Percentiles rank a stretch among this genome's conserved stretches.
Evolutionary conservation across 352 stramenopile species (phyloP).

Genomic region (Phytophthora sp.): DNA sequence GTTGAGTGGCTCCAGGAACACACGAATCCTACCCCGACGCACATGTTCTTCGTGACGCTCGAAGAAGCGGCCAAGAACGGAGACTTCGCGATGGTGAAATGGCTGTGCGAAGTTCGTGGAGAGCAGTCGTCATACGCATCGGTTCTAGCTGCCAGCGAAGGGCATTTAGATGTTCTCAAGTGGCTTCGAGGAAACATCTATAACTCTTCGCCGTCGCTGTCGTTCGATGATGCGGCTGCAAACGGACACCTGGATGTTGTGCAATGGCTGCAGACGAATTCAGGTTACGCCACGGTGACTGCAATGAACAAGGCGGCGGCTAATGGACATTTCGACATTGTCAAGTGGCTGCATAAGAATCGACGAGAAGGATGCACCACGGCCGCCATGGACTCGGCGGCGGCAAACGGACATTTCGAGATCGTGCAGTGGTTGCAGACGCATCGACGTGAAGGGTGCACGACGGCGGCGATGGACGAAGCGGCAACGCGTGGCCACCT

Average conservation of each 20-base stretch:
- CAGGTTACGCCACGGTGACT: conserved; percentile 9
- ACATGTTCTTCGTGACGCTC: conserved; percentile 55
- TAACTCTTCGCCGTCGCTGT: conserved; percentile 24
- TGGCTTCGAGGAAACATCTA: conserved; percentile 35
- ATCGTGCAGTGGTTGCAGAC: conserved; percentile 38
- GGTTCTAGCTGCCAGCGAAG: conserved; percentile 34
- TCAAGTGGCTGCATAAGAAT: conserved; percentile 36
- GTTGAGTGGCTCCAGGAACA: conserved; percentile 46
- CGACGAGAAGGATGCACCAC: conserved; percentile 38
- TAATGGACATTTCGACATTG: conserved; percentile 35
- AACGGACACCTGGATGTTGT: conserved; percentile 30
- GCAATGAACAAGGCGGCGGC: conserved; percentile 40
- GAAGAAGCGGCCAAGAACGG: conserved; percentile 42
- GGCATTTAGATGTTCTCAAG: conserved; percentile 41
- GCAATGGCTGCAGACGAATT: conserved; percentile 33
- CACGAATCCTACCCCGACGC: conserved; percentile 35
- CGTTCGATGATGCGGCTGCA: conserved; percentile 36
- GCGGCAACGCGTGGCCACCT: conserved; percentile 32
- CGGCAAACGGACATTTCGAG: conserved; percentile 30
- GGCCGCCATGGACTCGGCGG: conserved; percentile 34
- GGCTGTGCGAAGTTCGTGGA: conserved; percentile 37
- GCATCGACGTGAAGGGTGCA: conserved; percentile 35
- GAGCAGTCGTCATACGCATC: conserved; percentile 43
- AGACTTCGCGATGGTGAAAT: conserved; percentile 40
- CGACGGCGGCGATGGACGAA: conserved; percentile 39